Conservation (phyloP, 2,329 filamentous ascomycete species). For the Curvularia verruculosa region DNA sequence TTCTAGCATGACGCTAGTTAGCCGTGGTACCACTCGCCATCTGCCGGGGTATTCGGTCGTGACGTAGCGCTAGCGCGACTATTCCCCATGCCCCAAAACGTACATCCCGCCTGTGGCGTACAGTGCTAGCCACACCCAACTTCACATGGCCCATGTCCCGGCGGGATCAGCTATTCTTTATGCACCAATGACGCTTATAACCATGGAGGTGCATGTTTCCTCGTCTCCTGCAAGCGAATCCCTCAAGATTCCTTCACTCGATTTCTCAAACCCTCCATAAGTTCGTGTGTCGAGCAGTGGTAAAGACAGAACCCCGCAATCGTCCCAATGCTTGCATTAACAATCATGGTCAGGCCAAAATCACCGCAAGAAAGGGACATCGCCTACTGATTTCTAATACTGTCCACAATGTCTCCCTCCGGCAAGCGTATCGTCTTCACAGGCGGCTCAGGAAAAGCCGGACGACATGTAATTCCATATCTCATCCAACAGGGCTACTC, state of each 20-base stretch:
- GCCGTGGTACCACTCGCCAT: conserved; percentile 13
- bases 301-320: conserved; percentile 7
- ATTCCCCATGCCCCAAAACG: background rate
- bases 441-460: conserved; percentile 60
- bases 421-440: conserved; percentile 52
- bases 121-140: conserved; percentile 12
- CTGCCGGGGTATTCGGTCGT: conserved; percentile 19
- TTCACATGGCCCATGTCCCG: conserved; percentile 17
- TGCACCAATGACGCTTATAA: conserved; percentile 20
- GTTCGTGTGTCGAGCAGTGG: background rate
- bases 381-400: background rate
- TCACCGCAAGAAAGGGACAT: background rate
- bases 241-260: background rate
- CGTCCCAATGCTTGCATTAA: background rate
- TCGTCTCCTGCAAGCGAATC: background rate
- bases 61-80: conserved; percentile 27
- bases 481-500: conserved; percentile 58
- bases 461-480: conserved; percentile 61
- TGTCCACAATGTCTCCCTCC: conserved; percentile 28
- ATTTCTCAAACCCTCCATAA: background rate
- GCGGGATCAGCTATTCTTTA: conserved; percentile 11
- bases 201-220: conserved; percentile 1
- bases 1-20: conserved; percentile 14
- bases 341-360: background rate
- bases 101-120: conserved; percentile 4